Conservation (phyloP, 192 early-diverging fungal species). For the Coemansia sp. region DNA sequence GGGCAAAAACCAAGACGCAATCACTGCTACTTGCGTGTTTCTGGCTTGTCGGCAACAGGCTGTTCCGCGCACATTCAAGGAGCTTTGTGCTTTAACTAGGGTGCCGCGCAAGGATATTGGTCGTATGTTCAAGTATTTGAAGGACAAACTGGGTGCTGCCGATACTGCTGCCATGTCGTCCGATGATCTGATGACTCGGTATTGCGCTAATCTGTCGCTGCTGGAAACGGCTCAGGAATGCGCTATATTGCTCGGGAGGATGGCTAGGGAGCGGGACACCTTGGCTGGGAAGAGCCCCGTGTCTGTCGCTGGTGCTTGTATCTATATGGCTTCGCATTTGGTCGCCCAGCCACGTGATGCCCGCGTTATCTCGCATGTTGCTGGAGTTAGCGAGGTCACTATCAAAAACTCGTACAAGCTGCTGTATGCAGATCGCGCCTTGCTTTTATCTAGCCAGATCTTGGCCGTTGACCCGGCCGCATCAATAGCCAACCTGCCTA, state of each 20-base stretch:
- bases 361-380: slow-evolving; percentile 78
- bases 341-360: slow-evolving; percentile 69
- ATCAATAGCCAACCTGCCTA: slow-evolving; percentile 27
- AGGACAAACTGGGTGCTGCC: slow-evolving; percentile 60
- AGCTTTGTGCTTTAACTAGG: slow-evolving; percentile 86
- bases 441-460: slow-evolving; percentile 52
- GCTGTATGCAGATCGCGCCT: slow-evolving; percentile 62
- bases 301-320: slow-evolving; percentile 88
- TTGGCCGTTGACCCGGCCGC: slow-evolving; percentile 24
- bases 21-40: slow-evolving; percentile 91
- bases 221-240: slow-evolving; percentile 68
- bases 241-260: slow-evolving; percentile 70
- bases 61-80: slow-evolving; percentile 89
- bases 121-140: slow-evolving; percentile 64
- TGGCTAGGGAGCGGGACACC: slow-evolving; percentile 77
- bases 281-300: slow-evolving; percentile 91
- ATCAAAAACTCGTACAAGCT: slow-evolving; percentile 84
- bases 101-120: slow-evolving; percentile 96
- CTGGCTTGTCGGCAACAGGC: slow-evolving; percentile 86
- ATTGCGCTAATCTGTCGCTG: slow-evolving; percentile 77
- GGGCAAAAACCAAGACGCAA: slow-evolving; percentile 79
- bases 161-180: slow-evolving; percentile 65
- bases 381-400: slow-evolving; percentile 93
- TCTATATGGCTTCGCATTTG: slow-evolving; percentile 84
- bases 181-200: slow-evolving; percentile 77